Conservation (phyloP, 345 rosid genomes). For the Aegle marmelos region DNA sequence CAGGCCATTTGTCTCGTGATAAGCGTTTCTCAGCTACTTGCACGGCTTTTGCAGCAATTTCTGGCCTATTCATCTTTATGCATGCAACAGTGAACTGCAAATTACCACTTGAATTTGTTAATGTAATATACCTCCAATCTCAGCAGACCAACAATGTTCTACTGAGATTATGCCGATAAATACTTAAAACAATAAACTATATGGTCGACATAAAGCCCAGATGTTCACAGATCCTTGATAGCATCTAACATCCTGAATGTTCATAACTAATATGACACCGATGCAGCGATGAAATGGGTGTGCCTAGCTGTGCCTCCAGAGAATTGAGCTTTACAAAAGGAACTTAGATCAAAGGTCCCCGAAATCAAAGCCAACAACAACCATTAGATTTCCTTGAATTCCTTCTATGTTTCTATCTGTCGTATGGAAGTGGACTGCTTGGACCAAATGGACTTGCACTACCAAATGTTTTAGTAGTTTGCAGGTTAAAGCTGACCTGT, state of each 20-base stretch:
- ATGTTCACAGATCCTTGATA: neutral
- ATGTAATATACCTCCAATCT: neutral
- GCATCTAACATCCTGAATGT: neutral
- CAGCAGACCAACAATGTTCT: neutral
- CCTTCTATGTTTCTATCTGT: neutral
- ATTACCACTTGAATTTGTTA: slow-evolving; percentile 2
- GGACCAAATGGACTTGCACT: neutral
- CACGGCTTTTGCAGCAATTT: slow-evolving; percentile 43
- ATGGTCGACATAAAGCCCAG: neutral
- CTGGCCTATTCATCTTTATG: slow-evolving; percentile 51
- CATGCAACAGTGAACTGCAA: slow-evolving; percentile 53
- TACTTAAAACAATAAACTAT: neutral
- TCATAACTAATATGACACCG: neutral
- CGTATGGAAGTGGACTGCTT: neutral
- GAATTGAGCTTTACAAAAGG: neutral
- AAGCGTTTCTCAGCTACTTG: slow-evolving; percentile 41
- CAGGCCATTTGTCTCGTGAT: slow-evolving; percentile 50
- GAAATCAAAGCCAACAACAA: neutral
- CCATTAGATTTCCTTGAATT: neutral
- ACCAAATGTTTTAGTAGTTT: neutral
- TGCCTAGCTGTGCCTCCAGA: neutral
- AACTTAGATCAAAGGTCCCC: neutral
- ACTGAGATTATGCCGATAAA: neutral
- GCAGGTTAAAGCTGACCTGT: neutral
- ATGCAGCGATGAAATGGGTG: neutral